Base-by-base conservation (phyloP, 140 eudicot species). In the Artemisia princeps region DNA sequence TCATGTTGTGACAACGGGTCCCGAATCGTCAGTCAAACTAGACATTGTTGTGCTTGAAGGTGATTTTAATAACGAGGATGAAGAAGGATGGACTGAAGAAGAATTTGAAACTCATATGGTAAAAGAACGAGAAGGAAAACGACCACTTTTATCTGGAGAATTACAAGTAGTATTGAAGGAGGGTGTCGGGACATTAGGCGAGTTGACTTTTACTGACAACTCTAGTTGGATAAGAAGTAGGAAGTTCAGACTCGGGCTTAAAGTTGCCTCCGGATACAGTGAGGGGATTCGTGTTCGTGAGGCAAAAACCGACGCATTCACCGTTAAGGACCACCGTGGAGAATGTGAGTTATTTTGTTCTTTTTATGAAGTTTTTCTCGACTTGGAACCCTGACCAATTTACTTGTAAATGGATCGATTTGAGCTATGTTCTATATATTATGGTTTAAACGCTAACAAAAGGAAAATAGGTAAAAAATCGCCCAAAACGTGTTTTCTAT, bases 171-270 rank as follows among this genome's bases (percentile, higher is more conserved):
- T 61, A 10, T 62, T 94, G 78, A 94, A 88, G 74, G 95, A 94
- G 79, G 99, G 99, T 55, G 90, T 94, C 0, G 99, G 99, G 66
- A 94, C 95, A 37, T 79, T 94, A 24, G 99, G 99, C 17, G 99
- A 94, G 67, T 79, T 94, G 72, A 82, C 90, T 16, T 94, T 94
- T 74, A 88, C 99, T 0, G 99, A 94, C 71, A 94, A 94, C 72
- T 94, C 99, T 54, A 94, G 99, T 74, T 94, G 99, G 99, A 94
- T 94, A 22, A 80, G 99, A 45, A 94, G 99, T 79, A 82, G 99
- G 77, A 87, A 88, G 71, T 94, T 94, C 78, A 86, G 99, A 62
- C 82, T 94, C 3, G 99, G 99, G 30, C 79, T 94, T 58, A 94
- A 81, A 68, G 96, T 86, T 62, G 84, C 90, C 17, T 79, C 95